phyloP scores from a whole-genome alignment of 352 stramenopile genomes.

The Globisporangium uncinulatum region DNA sequence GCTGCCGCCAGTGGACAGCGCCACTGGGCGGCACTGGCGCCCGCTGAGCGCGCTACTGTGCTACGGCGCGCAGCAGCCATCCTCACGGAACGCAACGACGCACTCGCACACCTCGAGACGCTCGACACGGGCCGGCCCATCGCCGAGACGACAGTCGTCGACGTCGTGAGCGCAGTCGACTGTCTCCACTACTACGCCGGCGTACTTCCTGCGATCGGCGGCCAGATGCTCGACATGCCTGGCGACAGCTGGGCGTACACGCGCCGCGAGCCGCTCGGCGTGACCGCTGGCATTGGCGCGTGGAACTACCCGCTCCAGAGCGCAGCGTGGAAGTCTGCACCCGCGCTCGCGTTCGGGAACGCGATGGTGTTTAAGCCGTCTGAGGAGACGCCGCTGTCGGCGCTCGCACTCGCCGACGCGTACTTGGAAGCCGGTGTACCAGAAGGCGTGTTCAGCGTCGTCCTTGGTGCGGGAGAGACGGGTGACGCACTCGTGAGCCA shows the following conservation, averaged over 20 bases:
- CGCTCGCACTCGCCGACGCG: conserved; percentile 56
- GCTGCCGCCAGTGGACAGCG: conserved; percentile 35
- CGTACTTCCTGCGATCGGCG: conserved; percentile 53
- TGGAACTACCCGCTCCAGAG: conserved; percentile 85
- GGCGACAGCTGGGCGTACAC: conserved; percentile 76
- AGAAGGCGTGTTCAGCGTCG: conserved; percentile 74
- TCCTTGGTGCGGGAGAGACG: conserved; percentile 56
- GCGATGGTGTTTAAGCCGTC: conserved; percentile 92
- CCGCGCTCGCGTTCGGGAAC: conserved; percentile 84
- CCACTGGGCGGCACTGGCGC: conserved; percentile 59
- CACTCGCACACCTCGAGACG: conserved; percentile 69
- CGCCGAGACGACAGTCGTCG: conserved; percentile 62
- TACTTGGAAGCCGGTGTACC: conserved; percentile 70
- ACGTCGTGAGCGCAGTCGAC: conserved; percentile 66
- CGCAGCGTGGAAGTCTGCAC: conserved; percentile 74
- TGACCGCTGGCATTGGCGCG: conserved; percentile 69
- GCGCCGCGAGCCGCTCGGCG: conserved; percentile 58
- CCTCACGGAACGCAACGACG: conserved; percentile 47
- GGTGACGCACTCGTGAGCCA: conserved; percentile 55
- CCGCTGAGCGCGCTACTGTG: conserved; percentile 54
- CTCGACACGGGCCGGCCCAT: conserved; percentile 75
- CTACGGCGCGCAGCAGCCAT: conserved; percentile 59
- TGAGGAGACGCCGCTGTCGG: conserved; percentile 79
- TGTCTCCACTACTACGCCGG: conserved; percentile 79
- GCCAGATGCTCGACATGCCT: conserved; percentile 60